Evolutionary conservation across 192 early-diverging fungal genomes (phyloP).

Genomic region (Backusella morwellensis): DNA sequence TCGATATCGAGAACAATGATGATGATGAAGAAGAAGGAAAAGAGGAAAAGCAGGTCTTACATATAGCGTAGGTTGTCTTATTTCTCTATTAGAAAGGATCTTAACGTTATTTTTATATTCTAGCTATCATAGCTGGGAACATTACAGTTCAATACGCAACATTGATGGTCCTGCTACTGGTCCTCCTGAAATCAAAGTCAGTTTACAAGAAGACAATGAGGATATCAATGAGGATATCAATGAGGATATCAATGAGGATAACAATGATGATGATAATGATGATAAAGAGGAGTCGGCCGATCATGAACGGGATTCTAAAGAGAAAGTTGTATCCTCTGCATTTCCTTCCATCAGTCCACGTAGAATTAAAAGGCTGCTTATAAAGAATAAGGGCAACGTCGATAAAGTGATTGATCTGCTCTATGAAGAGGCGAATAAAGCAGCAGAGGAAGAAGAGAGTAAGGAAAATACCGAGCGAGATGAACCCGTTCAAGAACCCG

Average conservation of each 20-base stretch:
- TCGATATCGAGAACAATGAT: constrained; percentile 39
- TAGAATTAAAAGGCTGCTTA: constrained; percentile 50
- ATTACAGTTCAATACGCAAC: constrained; percentile 74
- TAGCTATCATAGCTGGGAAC: constrained; percentile 74
- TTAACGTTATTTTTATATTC: neutral
- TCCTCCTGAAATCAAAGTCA: constrained; percentile 55
- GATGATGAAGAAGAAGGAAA: constrained; percentile 20
- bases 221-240: constrained; percentile 13
- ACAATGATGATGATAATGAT: constrained; percentile 27
- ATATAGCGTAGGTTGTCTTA: constrained; percentile 52
- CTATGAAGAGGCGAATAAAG: constrained; percentile 18
- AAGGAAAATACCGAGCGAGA: neutral
- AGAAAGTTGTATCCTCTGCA: constrained; percentile 57
- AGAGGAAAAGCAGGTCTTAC: constrained; percentile 43
- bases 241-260: too few species aligned
- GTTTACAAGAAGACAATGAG: neutral
- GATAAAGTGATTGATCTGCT: constrained; percentile 56
- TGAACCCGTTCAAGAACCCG: neutral
- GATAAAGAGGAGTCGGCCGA: constrained; percentile 16
- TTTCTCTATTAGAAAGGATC: too few species aligned
- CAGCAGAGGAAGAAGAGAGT: neutral
- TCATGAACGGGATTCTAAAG: constrained; percentile 34
- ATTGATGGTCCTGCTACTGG: constrained; percentile 60
- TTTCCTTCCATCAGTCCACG: constrained; percentile 47
- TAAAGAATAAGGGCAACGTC: constrained; percentile 40